Evolutionary conservation across 2,329 filamentous ascomycete genomes (phyloP), one percentile per base, ranked within the genome.

Genomic region (Lachnellula willkommii): DNA sequence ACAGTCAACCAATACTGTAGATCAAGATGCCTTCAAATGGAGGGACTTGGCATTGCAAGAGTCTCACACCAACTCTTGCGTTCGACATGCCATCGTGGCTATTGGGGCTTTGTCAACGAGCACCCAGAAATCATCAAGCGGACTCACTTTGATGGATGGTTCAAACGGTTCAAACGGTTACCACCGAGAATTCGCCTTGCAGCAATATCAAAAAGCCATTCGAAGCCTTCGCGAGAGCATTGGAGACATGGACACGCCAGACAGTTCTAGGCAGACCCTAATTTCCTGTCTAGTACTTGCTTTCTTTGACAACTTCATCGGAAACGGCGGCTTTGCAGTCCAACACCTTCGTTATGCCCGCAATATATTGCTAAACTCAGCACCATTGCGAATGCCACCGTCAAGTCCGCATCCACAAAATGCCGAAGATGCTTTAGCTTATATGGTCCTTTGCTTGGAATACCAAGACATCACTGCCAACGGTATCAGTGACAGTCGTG

Each of bases 371-470:
- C 28, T 28, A 28, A 28, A 3, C 17, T 57, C 43, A 32, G 50
- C 35, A 15, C 20, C 32, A 36, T 43, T 55, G 26, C 47, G 50
- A 11, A 46, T 58, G 28, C 26, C 54, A 4, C 48, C 50, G 9
- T 37, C 50, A 20, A 39, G 42, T 73, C 36, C 81, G 8, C 63
- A 26, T 68, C 49, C 48, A 6, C 54, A 55, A 15, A 71, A 5
- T 22, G 40, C 51, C 9, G 80, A 83, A 59, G 76, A 81, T 50
- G 80, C 83, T 60, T 73, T 85, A n/a, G 73, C 80, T 8, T 77
- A 78, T 50, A 82, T 84, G 73, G 84, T 85, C 62, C 82, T 79
- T 1, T 76, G 81, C 4, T 71, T 85, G 1, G 81, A 81, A 5
- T 81, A 84, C 43, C 81, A 63, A 50, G 58, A 59, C 5, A 43